These are phyloP conservation scores for Leptodontidium sp. DNA, from an alignment of 2,329 filamentous ascomycete species.

Conservation along the genomic window DNA sequence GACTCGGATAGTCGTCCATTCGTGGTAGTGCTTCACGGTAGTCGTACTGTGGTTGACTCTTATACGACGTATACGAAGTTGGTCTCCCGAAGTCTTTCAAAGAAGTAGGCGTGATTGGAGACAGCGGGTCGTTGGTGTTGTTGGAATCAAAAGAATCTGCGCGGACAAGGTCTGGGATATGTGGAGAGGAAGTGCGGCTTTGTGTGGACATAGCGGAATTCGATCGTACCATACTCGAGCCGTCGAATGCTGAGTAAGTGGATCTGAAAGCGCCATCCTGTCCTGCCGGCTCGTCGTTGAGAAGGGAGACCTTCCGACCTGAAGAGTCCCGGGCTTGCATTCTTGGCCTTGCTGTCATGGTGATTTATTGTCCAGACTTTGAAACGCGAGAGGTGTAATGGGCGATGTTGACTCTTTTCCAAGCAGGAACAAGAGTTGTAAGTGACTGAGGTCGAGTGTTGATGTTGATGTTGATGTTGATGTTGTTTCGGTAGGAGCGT, in stretches of 20 bases:
- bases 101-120: constrained; percentile 61
- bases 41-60: constrained; percentile 52
- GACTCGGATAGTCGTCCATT: constrained; percentile 28
- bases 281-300: constrained; percentile 61
- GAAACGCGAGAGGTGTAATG: background rate
- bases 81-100: constrained; percentile 53
- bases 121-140: constrained; percentile 61
- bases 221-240: constrained; percentile 34
- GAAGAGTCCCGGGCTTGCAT: constrained; percentile 65
- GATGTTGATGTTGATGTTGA: too few relatives aligned
- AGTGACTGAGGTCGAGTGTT: background rate
- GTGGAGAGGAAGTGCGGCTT: constrained; percentile 46
- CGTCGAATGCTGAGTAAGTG: constrained; percentile 25
- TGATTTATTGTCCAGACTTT: constrained; percentile 6
- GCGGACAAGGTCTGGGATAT: constrained; percentile 61
- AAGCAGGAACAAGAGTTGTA: background rate
- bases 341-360: constrained; percentile 40
- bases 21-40: constrained; percentile 35
- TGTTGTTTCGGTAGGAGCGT: background rate
- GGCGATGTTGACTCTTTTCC: background rate
- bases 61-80: constrained; percentile 38
- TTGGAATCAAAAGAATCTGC: constrained; percentile 70
- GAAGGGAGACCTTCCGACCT: constrained; percentile 65
- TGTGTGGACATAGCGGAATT: constrained; percentile 50
- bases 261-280: constrained; percentile 33